phyloP scores from a whole-genome alignment of 208 protist species.

The Strigomonas culicis region DNA sequence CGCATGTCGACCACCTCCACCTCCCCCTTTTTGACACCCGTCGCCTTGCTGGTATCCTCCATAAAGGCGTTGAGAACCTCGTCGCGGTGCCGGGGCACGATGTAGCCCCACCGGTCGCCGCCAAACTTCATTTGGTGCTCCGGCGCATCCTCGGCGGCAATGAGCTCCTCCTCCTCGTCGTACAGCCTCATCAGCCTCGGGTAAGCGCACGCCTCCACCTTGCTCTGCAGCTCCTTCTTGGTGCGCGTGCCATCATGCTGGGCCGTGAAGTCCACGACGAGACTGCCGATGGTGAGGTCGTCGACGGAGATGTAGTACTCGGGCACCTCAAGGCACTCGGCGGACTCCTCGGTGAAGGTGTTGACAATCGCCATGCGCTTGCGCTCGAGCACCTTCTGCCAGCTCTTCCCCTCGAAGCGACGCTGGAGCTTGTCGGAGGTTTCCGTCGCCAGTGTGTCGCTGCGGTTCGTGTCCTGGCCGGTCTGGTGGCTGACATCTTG shows the following conservation, averaged over 20 bases:
- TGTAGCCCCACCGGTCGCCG: slow-evolving; percentile 9
- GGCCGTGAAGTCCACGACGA: slow-evolving; percentile 54
- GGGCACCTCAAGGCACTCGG: slow-evolving; percentile 41
- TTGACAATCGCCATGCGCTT: slow-evolving; percentile 51
- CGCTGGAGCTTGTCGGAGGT: slow-evolving; percentile 26
- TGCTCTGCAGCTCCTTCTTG: slow-evolving; percentile 28
- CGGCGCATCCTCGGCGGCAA: slow-evolving; percentile 10
- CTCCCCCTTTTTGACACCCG: slow-evolving; percentile 25
- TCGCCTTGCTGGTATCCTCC: slow-evolving; percentile 37
- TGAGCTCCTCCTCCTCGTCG: slow-evolving; percentile 35
- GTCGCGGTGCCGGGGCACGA: slow-evolving; percentile 27
- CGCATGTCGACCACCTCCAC: slow-evolving; percentile 29
- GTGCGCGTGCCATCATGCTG: slow-evolving; percentile 39
- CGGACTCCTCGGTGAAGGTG: slow-evolving; percentile 67
- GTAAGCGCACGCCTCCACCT: slow-evolving; percentile 40
- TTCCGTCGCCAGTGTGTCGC: slow-evolving; percentile 2
- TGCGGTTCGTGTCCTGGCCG: background rate
- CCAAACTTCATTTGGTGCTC: slow-evolving; percentile 10
- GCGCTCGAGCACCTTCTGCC: slow-evolving; percentile 58
- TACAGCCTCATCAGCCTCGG: slow-evolving; percentile 46
- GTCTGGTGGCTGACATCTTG: slow-evolving; percentile 28
- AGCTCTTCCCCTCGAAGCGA: slow-evolving; percentile 56
- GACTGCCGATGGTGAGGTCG: slow-evolving; percentile 36
- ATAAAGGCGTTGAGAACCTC: slow-evolving; percentile 48
- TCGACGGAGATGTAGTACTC: slow-evolving; percentile 46